Conservation (phyloP, 345 rosid species). For the Brassica nigra region DNA sequence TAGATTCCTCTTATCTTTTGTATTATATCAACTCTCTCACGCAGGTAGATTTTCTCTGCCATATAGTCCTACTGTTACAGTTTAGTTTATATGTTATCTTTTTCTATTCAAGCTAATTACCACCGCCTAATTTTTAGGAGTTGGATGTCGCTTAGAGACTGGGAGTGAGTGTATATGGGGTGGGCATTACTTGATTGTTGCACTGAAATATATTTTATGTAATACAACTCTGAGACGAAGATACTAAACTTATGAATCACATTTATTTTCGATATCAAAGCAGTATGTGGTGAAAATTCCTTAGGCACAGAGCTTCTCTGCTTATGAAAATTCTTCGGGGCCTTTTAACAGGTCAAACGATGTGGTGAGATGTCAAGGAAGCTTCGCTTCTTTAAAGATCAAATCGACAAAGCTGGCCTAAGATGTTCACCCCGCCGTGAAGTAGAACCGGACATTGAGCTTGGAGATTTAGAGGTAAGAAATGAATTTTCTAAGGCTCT, state of each 20-base stretch:
- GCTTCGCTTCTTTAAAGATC: constrained; percentile 85
- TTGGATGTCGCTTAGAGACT: neutral
- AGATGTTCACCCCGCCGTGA: constrained; percentile 60
- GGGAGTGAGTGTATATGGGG: neutral
- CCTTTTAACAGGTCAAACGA: constrained; percentile 70
- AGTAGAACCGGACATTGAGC: constrained; percentile 71
- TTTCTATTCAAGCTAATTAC: constrained; percentile 3
- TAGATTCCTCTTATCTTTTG: neutral
- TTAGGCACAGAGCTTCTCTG: constrained; percentile 10
- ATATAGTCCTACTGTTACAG: neutral
- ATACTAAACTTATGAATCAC: neutral
- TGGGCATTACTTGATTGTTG: neutral
- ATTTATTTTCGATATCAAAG: neutral
- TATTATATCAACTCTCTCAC: constrained; percentile 8
- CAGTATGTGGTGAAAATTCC: neutral
- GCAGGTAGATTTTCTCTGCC: neutral
- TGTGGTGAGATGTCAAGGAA: constrained; percentile 98
- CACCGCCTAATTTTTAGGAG: neutral
- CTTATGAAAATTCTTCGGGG: constrained; percentile 36
- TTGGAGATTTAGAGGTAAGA: constrained; percentile 89
- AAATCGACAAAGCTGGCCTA: constrained; percentile 85
- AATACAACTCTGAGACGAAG: neutral
- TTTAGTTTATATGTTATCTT: neutral
- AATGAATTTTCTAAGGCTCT: constrained; percentile 13
- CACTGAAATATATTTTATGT: neutral